Evolutionary conservation across 116 monocot species (phyloP).

Genomic region (Dioscorea cayenensis): DNA sequence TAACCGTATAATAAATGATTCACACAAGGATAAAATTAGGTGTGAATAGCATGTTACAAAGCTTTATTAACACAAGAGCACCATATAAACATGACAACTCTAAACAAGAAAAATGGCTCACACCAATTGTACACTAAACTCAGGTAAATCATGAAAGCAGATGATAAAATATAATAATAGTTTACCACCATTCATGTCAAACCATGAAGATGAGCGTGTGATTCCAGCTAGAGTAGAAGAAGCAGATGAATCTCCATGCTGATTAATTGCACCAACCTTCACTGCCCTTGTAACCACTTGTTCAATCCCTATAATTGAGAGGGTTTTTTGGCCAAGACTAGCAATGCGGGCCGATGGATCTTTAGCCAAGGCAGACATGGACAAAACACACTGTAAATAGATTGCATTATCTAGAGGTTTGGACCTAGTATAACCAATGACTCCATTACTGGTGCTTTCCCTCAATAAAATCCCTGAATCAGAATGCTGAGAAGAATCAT

Average conservation of each 20-base stretch:
- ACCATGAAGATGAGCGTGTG: conserved; percentile 84
- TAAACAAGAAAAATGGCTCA: not conserved
- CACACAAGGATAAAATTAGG: not conserved
- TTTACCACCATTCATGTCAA: conserved; percentile 90
- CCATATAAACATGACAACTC: not conserved
- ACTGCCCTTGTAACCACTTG: conserved; percentile 54
- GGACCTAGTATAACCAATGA: conserved; percentile 31
- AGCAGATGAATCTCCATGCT: conserved; percentile 43
- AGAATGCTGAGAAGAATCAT: conserved; percentile 81
- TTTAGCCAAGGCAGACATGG: conserved; percentile 69
- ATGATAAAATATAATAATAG: not conserved
- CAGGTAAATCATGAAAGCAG: not conserved
- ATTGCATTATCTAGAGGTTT: conserved; percentile 36
- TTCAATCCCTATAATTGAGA: conserved; percentile 80
- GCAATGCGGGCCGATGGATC: conserved; percentile 77
- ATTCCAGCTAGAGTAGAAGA: conserved; percentile 54
- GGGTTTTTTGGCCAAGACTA: conserved; percentile 49
- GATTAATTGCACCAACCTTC: conserved; percentile 26
- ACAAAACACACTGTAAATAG: conserved; percentile 66
- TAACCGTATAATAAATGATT: not conserved
- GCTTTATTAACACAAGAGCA: not conserved
- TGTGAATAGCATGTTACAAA: not conserved
- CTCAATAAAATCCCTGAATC: conserved; percentile 68
- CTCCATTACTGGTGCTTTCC: conserved; percentile 64
- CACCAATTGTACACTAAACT: not conserved